Base-by-base conservation (phyloP, 768 basidiomycete genomes). In the Trametes maxima region DNA sequence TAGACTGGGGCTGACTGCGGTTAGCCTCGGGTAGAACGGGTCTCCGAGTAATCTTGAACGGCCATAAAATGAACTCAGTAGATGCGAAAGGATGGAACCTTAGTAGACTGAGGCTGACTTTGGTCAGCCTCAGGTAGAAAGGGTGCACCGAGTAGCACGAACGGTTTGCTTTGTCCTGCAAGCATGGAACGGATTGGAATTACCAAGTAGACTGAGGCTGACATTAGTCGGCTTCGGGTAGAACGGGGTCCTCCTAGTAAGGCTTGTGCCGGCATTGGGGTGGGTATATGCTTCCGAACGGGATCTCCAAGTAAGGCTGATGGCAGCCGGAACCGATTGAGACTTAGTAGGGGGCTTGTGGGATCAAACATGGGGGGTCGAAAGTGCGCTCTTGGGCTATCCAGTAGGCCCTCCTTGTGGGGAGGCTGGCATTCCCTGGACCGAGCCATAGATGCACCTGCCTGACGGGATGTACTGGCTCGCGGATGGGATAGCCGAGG, bases 391-490 rank as follows among this genome's bases (percentile, higher is more conserved):
- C 28, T 24, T 24, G 44, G 40, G 49, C 43, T 53, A 39, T 60
- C 50, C 40, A 60, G 59, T 60, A 60, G 49, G 59, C 59, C 44
- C 51, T 50, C 40, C 48, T 53, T 13, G 39, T 42, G 59, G 59
- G 59, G 43, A 45, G 59, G 47, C 59, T 61, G 53, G 54, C 53
- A 61, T 54, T 61, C 48, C 43, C 49, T 64, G 56, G 45, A 67
- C 66, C 53, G 63, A 64, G 63, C 44, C 60, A 67, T 67, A 57
- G 65, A 67, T 59, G 58, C 24, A 37, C 65, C 59, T 67, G 66
- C 54, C 66, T 63, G 55, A 61, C 66, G 54, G 59, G 66, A 60
- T 57, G 53, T 57, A 65, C 69, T 68, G 59, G 57, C 62, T 67
- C 54, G 64, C 58, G 56, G 49, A 54, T 57, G 63, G 65, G 24